These are phyloP conservation scores for Curvularia verruculosa DNA, from an alignment of 2,329 filamentous ascomycete genomes.

Conservation along the genomic window DNA sequence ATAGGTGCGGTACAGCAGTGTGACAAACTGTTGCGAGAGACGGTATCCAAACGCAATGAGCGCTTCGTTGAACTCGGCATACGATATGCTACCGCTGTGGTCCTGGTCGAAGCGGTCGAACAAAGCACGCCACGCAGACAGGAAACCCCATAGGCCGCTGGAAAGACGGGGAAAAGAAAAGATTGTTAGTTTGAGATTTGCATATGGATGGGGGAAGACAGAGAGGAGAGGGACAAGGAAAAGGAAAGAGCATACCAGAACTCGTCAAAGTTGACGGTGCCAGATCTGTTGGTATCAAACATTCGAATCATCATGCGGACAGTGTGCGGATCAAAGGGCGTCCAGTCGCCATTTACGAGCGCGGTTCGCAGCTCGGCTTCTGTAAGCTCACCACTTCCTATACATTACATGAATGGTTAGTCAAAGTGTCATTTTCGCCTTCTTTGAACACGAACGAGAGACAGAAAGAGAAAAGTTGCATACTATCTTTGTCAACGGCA, in stretches of 20 bases:
- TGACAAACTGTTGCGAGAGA: slow-evolving; percentile 81
- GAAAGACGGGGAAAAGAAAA: background rate
- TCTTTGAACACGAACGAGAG: too few species aligned
- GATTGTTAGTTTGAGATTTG: slow-evolving; percentile 9
- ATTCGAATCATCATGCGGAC: slow-evolving; percentile 99
- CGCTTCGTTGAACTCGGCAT: slow-evolving; percentile 86
- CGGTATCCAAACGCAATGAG: slow-evolving; percentile 91
- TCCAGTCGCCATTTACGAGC: slow-evolving; percentile 95
- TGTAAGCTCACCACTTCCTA: slow-evolving; percentile 79
- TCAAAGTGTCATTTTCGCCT: too few species aligned
- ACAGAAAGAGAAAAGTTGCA: slow-evolving; percentile 19
- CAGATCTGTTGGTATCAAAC: slow-evolving; percentile 92
- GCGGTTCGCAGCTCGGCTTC: slow-evolving; percentile 87
- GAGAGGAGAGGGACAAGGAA: background rate
- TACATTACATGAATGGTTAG: too few species aligned
- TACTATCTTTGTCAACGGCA: slow-evolving; percentile 86
- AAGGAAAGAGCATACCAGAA: slow-evolving; percentile 66
- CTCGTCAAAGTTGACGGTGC: slow-evolving; percentile 91
- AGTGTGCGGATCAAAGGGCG: slow-evolving; percentile 89
- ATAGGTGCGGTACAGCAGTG: slow-evolving; percentile 85
- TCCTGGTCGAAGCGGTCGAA: slow-evolving; percentile 96
- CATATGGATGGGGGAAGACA: background rate
- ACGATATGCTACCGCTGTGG: slow-evolving; percentile 81
- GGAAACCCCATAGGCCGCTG: slow-evolving; percentile 87
- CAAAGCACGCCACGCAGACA: slow-evolving; percentile 89